phyloP scores from a whole-genome alignment of 1,284 basidiomycete species.

The Moniliophthora roreri region DNA sequence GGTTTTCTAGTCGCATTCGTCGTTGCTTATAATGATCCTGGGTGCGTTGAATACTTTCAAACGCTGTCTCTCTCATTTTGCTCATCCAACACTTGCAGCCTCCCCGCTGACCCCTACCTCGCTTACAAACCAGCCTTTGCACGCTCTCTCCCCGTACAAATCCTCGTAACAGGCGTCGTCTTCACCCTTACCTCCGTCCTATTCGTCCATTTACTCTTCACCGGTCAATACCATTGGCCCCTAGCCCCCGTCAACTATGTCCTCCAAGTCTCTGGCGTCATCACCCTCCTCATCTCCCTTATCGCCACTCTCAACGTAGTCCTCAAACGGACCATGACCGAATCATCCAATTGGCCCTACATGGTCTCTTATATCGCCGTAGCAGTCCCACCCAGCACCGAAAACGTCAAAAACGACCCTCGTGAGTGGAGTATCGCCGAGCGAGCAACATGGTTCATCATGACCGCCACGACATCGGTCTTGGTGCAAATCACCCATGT shows the following conservation, averaged over 20 bases:
- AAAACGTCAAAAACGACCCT: slow-evolving; percentile 20
- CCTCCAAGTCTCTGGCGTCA: slow-evolving; percentile 83
- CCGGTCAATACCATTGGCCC: slow-evolving; percentile 94
- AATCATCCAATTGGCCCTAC: slow-evolving; percentile 87
- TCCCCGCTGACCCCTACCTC: slow-evolving; percentile 69
- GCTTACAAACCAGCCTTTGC: slow-evolving; percentile 75
- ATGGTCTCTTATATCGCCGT: slow-evolving; percentile 92
- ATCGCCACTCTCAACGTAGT: slow-evolving; percentile 80
- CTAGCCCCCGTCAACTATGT: slow-evolving; percentile 91
- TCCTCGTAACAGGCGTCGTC: slow-evolving; percentile 85
- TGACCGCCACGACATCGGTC: slow-evolving; percentile 84
- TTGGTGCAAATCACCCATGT: slow-evolving; percentile 97
- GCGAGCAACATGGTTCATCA: slow-evolving; percentile 81
- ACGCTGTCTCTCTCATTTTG: background rate
- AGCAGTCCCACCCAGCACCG: slow-evolving; percentile 62
- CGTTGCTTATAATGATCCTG: too few species aligned
- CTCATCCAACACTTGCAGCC: too few species aligned
- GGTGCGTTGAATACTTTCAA: too few species aligned
- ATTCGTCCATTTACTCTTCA: slow-evolving; percentile 91
- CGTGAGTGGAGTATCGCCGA: slow-evolving; percentile 66
- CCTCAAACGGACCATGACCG: slow-evolving; percentile 55
- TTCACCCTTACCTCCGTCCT: slow-evolving; percentile 88
- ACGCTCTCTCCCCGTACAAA: slow-evolving; percentile 89
- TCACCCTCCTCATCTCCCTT: slow-evolving; percentile 76
- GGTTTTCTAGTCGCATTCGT: too few species aligned